Evolutionary conservation across 202 grass and related monocot species (phyloP), one percentile per base, ranked within the genome.

Genomic region (Setaria viridis): DNA sequence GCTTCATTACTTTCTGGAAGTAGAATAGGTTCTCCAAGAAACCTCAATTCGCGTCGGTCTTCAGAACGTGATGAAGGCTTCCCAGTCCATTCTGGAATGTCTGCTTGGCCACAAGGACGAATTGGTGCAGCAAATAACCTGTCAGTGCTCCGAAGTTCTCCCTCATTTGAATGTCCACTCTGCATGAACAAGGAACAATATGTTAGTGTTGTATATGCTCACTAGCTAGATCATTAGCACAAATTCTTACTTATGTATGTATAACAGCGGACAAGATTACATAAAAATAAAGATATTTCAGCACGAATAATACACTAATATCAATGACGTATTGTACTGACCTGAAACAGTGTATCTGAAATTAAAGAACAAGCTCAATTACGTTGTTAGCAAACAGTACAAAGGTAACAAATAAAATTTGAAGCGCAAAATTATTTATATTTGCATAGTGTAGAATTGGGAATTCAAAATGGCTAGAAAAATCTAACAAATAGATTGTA

Each of bases 11-110:
- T 84, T 87, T 88, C 80, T 81, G 87, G 80, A 83, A 77, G 39
- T 77, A 86, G 85, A 56, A 90, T 51, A 62, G 54, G 71, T 54
- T 92, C 83, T 68, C 95, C 92, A 67, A 95, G 87, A 90, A 92
- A 95, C 89, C 70, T 93, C 54, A 91, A 70, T 12, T 58, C 39
- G 46, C 85, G 79, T 46, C 80, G 82, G 66, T 90, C 82, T 15
- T 80, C 48, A 59, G 42, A 37, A 83, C 21, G 60, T 60, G 67
- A 70, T 77, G 37, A 42, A 85, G 67, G 66, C 69, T 91, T 85
- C 70, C 84, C 86, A 10, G 75, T 89, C 89, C 92, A 94, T 70
- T 85, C 76, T 57, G 89, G 89, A 67, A 95, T 80, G 21, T 88
- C 74, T 87, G 89, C 90, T 81, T 90, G 82, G 71, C 84, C 85